These are phyloP conservation scores for Dioscorea zingiberensis DNA, from an alignment of 106 monocot species.

Conservation along the genomic window DNA sequence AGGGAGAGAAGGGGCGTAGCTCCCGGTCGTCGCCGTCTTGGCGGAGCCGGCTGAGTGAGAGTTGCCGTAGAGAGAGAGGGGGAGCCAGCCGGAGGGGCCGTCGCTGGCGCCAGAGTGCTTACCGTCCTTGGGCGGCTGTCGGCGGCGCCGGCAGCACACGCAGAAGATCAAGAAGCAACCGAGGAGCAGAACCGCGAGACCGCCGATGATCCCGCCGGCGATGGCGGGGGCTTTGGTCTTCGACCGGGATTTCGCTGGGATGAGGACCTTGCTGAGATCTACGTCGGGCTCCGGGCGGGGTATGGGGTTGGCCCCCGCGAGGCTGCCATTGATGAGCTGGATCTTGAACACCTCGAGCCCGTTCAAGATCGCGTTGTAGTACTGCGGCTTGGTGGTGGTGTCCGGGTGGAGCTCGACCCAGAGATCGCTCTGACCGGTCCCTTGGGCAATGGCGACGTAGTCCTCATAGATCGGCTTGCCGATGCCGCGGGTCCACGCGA, in stretches of 20 bases:
- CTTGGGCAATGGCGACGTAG: conserved; percentile 29
- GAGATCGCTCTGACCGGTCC: conserved; percentile 32
- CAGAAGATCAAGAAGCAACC: conserved; percentile 7
- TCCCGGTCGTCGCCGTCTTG: conserved; percentile 73
- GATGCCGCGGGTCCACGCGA: conserved; percentile 30
- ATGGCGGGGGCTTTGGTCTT: conserved; percentile 14
- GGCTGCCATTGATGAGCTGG: conserved; percentile 19
- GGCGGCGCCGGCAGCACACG: conserved; percentile 5
- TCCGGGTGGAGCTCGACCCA: conserved; percentile 52
- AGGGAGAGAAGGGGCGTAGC: conserved; percentile 62
- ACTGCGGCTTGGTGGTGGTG: conserved; percentile 11
- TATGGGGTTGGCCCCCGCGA: conserved; percentile 46
- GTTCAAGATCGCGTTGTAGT: conserved; percentile 48
- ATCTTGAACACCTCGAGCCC: conserved; percentile 67
- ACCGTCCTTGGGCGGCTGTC: conserved; percentile 14
- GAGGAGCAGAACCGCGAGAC: conserved; percentile 12
- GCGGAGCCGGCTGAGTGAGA: conserved; percentile 53
- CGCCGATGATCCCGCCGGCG: conserved; percentile 40
- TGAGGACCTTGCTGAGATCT: conserved; percentile 1
- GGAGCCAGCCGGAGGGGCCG: conserved; percentile 52
- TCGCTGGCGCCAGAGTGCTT: conserved; percentile 31
- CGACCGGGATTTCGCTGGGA: background rate
- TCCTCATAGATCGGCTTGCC: conserved; percentile 34
- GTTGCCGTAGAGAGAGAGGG: conserved; percentile 54
- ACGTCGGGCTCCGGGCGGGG: background rate